phyloP scores from a whole-genome alignment of 345 rosid species.

The Acer yangbiense region DNA sequence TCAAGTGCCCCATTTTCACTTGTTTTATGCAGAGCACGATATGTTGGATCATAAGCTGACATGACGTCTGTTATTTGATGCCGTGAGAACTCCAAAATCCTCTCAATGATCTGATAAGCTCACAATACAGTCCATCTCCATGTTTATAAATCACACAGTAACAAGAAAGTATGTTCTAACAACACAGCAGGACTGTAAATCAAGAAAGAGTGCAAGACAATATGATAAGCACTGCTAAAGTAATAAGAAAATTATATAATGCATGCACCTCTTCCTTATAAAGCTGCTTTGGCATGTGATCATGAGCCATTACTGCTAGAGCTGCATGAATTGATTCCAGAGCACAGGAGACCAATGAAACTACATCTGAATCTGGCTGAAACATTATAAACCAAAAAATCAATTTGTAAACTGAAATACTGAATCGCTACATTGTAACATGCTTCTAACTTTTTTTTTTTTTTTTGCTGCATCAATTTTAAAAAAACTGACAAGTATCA shows the following conservation, averaged over 20 bases:
- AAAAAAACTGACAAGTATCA: constrained; percentile 10
- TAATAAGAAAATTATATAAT: constrained; percentile 21
- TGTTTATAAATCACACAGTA: constrained; percentile 7
- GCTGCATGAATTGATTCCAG: constrained; percentile 96
- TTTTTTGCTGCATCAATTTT: neutral
- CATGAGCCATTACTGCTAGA: constrained; percentile 85
- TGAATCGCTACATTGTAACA: neutral
- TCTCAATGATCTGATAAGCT: constrained; percentile 76
- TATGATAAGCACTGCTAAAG: constrained; percentile 7
- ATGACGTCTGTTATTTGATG: constrained; percentile 84
- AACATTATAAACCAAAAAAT: constrained; percentile 27
- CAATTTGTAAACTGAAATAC: neutral
- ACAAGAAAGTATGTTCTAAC: neutral
- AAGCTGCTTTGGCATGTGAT: constrained; percentile 92
- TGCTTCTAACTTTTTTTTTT: neutral
- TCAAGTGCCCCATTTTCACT: constrained; percentile 68
- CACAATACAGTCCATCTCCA: constrained; percentile 20
- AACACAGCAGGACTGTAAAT: constrained; percentile 8
- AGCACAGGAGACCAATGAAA: constrained; percentile 70
- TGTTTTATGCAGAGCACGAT: constrained; percentile 81
- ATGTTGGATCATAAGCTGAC: constrained; percentile 92
- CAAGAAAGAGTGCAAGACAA: constrained; percentile 7
- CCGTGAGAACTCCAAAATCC: constrained; percentile 93
- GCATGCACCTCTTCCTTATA: constrained; percentile 88
- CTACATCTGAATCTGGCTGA: constrained; percentile 82